A percentile compares a stretch with the other conserved stretches of the same genome.
phyloP scores from a whole-genome alignment of 225 moss, liverwort and hornwort genomes.

The Pseudoscleropodium purum region DNA sequence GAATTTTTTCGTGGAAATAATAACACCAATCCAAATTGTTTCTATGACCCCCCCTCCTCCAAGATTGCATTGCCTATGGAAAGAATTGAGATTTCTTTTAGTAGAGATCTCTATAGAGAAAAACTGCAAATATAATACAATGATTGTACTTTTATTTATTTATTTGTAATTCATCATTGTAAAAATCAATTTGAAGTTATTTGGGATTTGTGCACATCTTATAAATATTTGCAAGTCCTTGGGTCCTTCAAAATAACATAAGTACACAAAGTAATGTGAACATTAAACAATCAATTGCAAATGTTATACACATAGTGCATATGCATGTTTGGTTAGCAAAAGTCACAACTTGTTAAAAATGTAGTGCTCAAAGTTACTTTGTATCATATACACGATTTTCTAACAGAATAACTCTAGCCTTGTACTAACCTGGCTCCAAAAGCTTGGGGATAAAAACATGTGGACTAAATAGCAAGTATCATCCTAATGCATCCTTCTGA shows the following conservation, averaged over 20 bases:
- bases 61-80: neutral
- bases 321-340: neutral
- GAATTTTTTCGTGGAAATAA: too few relatives aligned
- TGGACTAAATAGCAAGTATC: neutral
- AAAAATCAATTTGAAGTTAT: neutral
- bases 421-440: neutral
- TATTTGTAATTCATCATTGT: neutral
- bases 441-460: neutral
- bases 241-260: neutral
- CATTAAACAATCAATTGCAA: neutral
- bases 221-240: neutral
- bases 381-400: rapidly evolving
- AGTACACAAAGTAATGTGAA: too few relatives aligned
- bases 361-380: neutral
- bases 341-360: neutral
- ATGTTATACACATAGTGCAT: neutral
- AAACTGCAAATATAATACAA: neutral
- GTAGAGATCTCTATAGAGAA: too few relatives aligned
- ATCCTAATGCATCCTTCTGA: neutral
- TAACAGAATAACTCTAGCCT: neutral
- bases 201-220: neutral
- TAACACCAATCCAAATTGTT: neutral
- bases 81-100: neutral
- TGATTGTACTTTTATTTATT: neutral
- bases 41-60: rapidly evolving